Conservation (phyloP, 2,329 filamentous ascomycete genomes). For the Colletotrichum sp. region DNA sequence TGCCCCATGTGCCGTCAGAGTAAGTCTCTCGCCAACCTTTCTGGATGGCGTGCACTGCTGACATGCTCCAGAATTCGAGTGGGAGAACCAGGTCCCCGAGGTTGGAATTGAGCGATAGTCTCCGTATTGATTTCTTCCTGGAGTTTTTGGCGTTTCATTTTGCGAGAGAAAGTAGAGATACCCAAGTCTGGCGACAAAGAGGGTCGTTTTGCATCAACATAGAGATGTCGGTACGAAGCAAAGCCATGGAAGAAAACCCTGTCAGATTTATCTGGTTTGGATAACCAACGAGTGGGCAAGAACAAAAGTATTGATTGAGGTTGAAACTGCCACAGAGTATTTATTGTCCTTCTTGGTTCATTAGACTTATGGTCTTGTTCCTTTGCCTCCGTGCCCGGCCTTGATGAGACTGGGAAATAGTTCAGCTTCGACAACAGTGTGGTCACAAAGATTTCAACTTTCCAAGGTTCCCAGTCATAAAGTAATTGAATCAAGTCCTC, state of each 20-base stretch:
- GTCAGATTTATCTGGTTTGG: not conserved
- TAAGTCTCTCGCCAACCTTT: constrained; percentile 44
- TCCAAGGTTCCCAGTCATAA: too few relatives aligned
- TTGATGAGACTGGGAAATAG: not conserved
- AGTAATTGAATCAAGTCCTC: too few relatives aligned
- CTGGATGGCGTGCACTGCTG: too few relatives aligned
- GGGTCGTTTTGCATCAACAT: not conserved
- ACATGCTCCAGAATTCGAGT: constrained; percentile 42
- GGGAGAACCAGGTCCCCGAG: constrained; percentile 41
- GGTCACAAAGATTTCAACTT: not conserved
- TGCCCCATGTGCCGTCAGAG: constrained; percentile 98
- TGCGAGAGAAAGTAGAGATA: constrained; percentile 1
- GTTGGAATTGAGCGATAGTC: constrained; percentile 22
- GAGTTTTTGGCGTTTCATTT: constrained; percentile 14
- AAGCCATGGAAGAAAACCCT: not conserved
- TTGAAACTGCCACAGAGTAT: not conserved
- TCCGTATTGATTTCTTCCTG: constrained; percentile 8
- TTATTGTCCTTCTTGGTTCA: not conserved
- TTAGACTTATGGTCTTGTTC: rapidly evolving
- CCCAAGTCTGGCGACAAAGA: not conserved
- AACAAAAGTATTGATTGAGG: too few relatives aligned
- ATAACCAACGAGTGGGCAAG: not conserved
- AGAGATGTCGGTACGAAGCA: not conserved
- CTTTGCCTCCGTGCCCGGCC: not conserved
- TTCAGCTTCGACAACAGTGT: not conserved